These are phyloP conservation scores for Lineolata rhizophorae DNA, from an alignment of 495 filamentous ascomycete genomes.

Conservation along the genomic window DNA sequence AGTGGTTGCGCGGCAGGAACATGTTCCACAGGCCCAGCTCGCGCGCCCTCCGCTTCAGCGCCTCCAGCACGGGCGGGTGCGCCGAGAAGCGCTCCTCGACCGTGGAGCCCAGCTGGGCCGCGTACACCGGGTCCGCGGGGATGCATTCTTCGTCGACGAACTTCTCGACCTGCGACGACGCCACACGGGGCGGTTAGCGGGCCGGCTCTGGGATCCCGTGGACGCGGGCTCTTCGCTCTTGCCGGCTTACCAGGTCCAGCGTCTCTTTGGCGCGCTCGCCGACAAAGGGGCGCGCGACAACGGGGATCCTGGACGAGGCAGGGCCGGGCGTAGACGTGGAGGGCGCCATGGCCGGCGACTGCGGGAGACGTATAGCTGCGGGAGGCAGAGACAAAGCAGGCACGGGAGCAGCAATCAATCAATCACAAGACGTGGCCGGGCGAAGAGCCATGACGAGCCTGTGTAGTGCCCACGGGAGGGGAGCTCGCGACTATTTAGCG, in stretches of 20 bases:
- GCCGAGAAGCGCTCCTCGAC: constrained; percentile 45
- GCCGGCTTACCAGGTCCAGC: constrained; percentile 35
- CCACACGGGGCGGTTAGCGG: too few species aligned
- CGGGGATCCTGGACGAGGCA: constrained; percentile 16
- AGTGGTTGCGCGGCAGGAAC: constrained; percentile 88
- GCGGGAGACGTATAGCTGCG: too few species aligned
- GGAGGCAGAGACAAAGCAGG: too few species aligned
- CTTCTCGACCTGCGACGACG: constrained; percentile 62
- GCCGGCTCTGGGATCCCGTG: too few species aligned
- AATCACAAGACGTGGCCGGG: too few species aligned
- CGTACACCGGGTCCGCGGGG: constrained; percentile 49
- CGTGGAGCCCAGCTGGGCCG: constrained; percentile 50
- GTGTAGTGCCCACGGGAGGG: too few species aligned
- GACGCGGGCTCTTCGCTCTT: too few species aligned
- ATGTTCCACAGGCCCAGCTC: constrained; percentile 93
- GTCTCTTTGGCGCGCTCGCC: constrained; percentile 65
- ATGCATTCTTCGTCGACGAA: constrained; percentile 96
- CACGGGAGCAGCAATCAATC: too few species aligned
- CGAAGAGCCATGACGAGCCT: too few species aligned
- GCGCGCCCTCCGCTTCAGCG: constrained; percentile 66
- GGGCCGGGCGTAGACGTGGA: constrained; percentile 1
- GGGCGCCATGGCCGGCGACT: too few species aligned
- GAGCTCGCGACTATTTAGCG: too few species aligned
- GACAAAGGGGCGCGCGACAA: constrained; percentile 27
- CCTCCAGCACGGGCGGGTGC: constrained; percentile 64